Evolutionary conservation across 2,329 filamentous ascomycete genomes (phyloP).

Genomic region (Sclerotinia sclerotiorum): DNA sequence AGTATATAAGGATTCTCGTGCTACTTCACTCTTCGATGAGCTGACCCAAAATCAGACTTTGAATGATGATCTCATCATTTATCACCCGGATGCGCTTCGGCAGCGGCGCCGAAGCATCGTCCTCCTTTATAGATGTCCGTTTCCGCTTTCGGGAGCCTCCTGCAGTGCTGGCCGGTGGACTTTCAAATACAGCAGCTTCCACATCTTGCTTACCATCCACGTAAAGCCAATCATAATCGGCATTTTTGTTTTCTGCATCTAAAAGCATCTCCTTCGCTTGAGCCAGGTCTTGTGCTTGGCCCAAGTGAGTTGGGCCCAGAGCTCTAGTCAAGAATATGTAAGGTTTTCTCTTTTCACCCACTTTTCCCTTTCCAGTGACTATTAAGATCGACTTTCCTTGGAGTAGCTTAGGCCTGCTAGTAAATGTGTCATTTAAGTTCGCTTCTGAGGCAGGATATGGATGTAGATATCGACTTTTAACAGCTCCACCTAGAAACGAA

Average conservation of each 20-base stretch:
- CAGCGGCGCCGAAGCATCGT: slow-evolving; percentile 41
- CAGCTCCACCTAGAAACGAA: slow-evolving; percentile 69
- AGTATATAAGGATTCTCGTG: neutral
- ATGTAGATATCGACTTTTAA: slow-evolving; percentile 69
- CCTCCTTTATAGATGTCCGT: slow-evolving; percentile 41
- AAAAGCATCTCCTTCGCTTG: slow-evolving; percentile 62
- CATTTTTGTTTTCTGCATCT: slow-evolving; percentile 48
- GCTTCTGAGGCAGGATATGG: slow-evolving; percentile 60
- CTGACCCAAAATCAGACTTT: slow-evolving; percentile 85
- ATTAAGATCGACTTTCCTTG: slow-evolving; percentile 67
- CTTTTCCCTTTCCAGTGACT: slow-evolving; percentile 63
- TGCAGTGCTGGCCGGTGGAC: slow-evolving; percentile 29
- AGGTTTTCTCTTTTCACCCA: slow-evolving; percentile 63
- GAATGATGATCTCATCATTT: slow-evolving; percentile 83
- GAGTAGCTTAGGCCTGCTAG: slow-evolving; percentile 61
- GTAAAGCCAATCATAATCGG: slow-evolving; percentile 74
- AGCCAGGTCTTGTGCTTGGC: slow-evolving; percentile 62
- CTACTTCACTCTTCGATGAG: slow-evolving; percentile 50
- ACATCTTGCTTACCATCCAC: slow-evolving; percentile 61
- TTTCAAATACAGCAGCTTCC: slow-evolving; percentile 43
- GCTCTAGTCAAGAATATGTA: slow-evolving; percentile 81
- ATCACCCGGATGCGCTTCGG: slow-evolving; percentile 64
- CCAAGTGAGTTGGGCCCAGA: slow-evolving; percentile 68
- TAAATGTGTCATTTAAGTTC: slow-evolving; percentile 57
- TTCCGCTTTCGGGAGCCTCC: slow-evolving; percentile 47